Evolutionary conservation across 2,329 filamentous ascomycete species (phyloP).

Genomic region (Talaromyces sp.): DNA sequence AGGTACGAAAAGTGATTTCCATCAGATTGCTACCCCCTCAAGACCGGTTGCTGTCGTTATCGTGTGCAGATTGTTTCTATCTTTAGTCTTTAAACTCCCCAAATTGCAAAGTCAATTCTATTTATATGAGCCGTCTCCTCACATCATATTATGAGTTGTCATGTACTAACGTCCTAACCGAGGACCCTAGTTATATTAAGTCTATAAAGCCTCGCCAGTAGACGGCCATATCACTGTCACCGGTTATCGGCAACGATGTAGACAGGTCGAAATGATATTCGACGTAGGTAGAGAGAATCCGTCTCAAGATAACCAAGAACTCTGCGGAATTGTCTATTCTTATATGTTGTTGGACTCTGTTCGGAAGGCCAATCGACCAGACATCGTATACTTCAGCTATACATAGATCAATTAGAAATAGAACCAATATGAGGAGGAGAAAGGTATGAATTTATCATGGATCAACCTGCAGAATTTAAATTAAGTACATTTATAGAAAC

Average conservation of each 20-base stretch:
- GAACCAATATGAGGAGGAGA: conserved; percentile 7
- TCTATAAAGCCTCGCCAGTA: background rate
- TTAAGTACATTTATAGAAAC: conserved; percentile 5
- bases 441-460: background rate
- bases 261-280: background rate
- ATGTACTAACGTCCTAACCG: background rate
- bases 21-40: background rate
- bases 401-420: conserved; percentile 1
- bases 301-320: background rate
- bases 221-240: background rate
- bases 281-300: too few relatives aligned
- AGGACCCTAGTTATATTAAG: background rate
- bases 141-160: background rate
- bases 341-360: background rate
- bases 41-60: background rate
- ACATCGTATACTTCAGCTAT: background rate
- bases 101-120: background rate
- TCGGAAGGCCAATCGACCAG: background rate
- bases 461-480: background rate
- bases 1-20: background rate
- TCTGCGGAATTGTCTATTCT: background rate
- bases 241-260: background rate
- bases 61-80: background rate
- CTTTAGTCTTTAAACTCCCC: background rate
- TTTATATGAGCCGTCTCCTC: background rate